Base-by-base conservation (phyloP, 2,329 filamentous ascomycete genomes). In the Pyricularia pennisetigena region DNA sequence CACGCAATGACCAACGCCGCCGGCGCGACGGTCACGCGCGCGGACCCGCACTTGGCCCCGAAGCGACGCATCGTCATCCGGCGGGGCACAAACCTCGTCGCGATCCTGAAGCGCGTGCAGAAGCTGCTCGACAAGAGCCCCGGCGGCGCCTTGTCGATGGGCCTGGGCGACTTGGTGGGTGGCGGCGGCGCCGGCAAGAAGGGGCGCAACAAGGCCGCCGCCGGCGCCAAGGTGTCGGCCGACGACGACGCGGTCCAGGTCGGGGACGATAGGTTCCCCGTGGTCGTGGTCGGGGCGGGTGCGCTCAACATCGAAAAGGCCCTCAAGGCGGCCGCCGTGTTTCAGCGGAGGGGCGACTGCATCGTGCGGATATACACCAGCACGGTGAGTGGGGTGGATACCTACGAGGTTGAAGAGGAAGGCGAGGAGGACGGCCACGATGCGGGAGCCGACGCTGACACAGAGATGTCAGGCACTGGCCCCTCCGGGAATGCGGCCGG, bases 81-180 rank as follows among this genome's bases (percentile, higher is more conserved):
- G 54, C 78, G 85, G 59, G 81, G 81, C 54, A 88, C 89, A 0
- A 87, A 88, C 7, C 91, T 92, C 80, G 85, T 92, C 77, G 85
- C 89, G 12, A 82, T 86, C 4, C 83, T 91, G 14, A 87, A 87
- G 73, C 88, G 90, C 66, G 84, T 88, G 16, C 85, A 86, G 70
- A 86, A 86, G 69, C 83, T 88, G 1, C 85, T 93, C 4, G 80
- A 85, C 63, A 81, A 83, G 54, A 82, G 84, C 4, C 79, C 83
- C 14, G 78, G 77, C 26, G 75, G 78, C 20, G 74, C 76, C 14
- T 76, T 84, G 2, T 84, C 85, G 67, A 82, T 85, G 28, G 74
- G 75, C 4, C 80, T 79, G 59, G 81, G 81, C 71, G 78, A 80
- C 63, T 73, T 80, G 57, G 79, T 81, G 6, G 76, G 86, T 3